Conservation (phyloP, 164 flowering plant genomes). For the Vitis amurensis region DNA sequence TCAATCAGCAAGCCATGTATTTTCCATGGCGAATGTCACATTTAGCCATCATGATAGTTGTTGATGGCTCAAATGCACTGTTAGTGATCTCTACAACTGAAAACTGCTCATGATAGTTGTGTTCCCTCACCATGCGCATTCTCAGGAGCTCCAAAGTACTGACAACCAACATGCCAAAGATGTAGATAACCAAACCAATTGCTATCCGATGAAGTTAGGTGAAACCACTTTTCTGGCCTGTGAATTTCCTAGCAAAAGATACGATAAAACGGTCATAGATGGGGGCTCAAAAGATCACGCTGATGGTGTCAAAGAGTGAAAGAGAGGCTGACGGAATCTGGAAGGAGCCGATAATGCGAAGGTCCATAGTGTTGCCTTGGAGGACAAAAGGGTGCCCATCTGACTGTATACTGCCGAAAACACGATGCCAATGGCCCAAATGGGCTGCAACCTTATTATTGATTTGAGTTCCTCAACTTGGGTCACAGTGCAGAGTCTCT, state of each 20-base stretch:
- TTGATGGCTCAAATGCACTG: constrained; percentile 61
- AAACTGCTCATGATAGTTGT: constrained; percentile 51
- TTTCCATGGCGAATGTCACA: constrained; percentile 72
- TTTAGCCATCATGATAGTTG: constrained; percentile 68
- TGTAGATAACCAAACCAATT: constrained; percentile 43
- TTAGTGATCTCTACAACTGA: constrained; percentile 71
- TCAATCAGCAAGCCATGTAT: constrained; percentile 73
- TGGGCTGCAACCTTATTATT: constrained; percentile 33
- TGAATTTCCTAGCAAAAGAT: constrained; percentile 32
- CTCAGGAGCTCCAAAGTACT: constrained; percentile 33
- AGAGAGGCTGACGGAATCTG: constrained; percentile 51
- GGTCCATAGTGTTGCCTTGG: constrained; percentile 54
- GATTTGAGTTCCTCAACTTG: constrained; percentile 52
- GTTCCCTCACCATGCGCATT: constrained; percentile 19
- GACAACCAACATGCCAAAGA: constrained; percentile 33
- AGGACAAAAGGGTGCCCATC: constrained; percentile 47
- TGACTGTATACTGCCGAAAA: constrained; percentile 43
- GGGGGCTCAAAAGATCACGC: constrained; percentile 49
- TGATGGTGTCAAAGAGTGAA: constrained; percentile 47
- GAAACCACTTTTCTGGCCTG: constrained; percentile 39
- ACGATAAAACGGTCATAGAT: constrained; percentile 34
- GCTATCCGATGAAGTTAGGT: constrained; percentile 47
- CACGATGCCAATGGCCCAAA: constrained; percentile 50
- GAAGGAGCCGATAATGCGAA: constrained; percentile 32
- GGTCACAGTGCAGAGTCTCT: constrained; percentile 53